These are phyloP conservation scores for Hymenoscyphus scutula DNA, from an alignment of 2,329 filamentous ascomycete genomes.

Conservation along the genomic window DNA sequence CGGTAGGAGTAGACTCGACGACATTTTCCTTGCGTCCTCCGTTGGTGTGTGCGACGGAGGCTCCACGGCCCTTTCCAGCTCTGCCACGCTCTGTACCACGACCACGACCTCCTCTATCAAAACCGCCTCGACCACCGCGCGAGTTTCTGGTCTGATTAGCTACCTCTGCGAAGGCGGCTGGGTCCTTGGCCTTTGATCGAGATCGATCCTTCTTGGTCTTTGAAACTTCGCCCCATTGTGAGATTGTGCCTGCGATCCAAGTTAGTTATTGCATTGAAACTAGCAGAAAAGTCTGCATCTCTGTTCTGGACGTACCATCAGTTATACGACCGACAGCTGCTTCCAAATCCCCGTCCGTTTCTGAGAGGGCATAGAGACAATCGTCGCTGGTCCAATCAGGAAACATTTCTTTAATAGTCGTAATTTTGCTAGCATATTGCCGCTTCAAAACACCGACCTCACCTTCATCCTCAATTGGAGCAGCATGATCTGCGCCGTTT, in stretches of 20 bases:
- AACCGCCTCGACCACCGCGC: slow-evolving; percentile 57
- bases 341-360: slow-evolving; percentile 77
- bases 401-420: slow-evolving; percentile 87
- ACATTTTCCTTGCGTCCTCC: slow-evolving; percentile 58
- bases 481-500: slow-evolving; percentile 64
- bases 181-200: slow-evolving; percentile 66
- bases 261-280: slow-evolving; percentile 11
- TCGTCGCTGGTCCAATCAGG: slow-evolving; percentile 94
- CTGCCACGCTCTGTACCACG: slow-evolving; percentile 62
- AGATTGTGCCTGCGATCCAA: slow-evolving; percentile 61
- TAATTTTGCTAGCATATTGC: slow-evolving; percentile 76
- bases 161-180: slow-evolving; percentile 51
- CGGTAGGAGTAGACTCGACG: slow-evolving; percentile 63
- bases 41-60: slow-evolving; percentile 60
- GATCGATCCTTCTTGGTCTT: slow-evolving; percentile 74
- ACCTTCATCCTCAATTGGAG: slow-evolving; percentile 75
- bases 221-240: slow-evolving; percentile 82
- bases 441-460: slow-evolving; percentile 91
- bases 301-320: slow-evolving; percentile 56
- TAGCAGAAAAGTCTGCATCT: slow-evolving; percentile 3
- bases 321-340: slow-evolving; percentile 74
- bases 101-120: slow-evolving; percentile 60
- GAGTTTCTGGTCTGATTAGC: slow-evolving; percentile 46
- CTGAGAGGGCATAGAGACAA: slow-evolving; percentile 86
- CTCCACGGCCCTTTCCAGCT: slow-evolving; percentile 59